These are phyloP conservation scores for Posidonia australis DNA, from an alignment of 106 monocot genomes.

Conservation along the genomic window DNA sequence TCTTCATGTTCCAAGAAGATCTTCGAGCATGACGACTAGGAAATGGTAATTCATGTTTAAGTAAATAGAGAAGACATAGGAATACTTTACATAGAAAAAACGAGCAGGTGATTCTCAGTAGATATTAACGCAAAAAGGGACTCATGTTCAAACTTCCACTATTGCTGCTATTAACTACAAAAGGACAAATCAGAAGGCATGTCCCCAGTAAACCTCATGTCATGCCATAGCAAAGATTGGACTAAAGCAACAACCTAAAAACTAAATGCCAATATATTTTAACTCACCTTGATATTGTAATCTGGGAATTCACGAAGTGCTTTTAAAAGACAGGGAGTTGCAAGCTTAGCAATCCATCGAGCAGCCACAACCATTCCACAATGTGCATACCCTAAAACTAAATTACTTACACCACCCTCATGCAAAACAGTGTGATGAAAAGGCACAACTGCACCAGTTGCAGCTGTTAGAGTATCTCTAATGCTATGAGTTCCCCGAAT, in stretches of 20 bases:
- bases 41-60: no score
- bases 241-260: neutral
- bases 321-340: conserved; percentile 70
- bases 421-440: conserved; percentile 86
- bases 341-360: conserved; percentile 88
- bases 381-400: conserved; percentile 91
- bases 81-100: no score
- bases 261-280: neutral
- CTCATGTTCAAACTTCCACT: no score
- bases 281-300: conserved; percentile 64
- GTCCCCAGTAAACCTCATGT: no score
- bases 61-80: no score
- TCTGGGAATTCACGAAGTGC: conserved; percentile 61
- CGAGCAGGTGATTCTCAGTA: no score
- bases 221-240: neutral
- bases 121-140: no score
- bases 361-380: conserved; percentile 99
- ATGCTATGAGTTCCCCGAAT: conserved; percentile 98
- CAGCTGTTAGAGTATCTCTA: conserved; percentile 93
- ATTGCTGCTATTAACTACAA: no score
- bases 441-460: conserved; percentile 81
- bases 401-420: conserved; percentile 74
- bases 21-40: no score
- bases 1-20: no score
- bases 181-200: no score